Conservation (phyloP, 257 asterid species). For the Asclepias syriaca region DNA sequence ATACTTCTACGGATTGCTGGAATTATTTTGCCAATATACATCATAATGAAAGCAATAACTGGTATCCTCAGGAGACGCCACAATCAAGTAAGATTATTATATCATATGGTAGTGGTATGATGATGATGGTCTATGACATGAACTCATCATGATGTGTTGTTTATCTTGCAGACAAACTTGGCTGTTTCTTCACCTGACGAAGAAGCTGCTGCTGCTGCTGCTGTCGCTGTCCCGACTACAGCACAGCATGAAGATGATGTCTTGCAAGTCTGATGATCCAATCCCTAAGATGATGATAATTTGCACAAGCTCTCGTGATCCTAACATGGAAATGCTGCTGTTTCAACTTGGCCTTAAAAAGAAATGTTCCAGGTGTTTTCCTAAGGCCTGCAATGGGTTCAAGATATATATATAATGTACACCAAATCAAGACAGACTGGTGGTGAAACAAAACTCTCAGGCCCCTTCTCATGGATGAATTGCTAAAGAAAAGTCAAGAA, state of each 20-base stretch:
- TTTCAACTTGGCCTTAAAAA: background rate
- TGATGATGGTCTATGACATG: background rate
- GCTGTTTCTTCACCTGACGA: constrained; percentile 39
- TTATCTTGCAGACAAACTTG: constrained; percentile 35
- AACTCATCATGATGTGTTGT: background rate
- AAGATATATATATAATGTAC: background rate
- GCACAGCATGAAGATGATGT: constrained; percentile 13
- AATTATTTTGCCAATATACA: constrained; percentile 75
- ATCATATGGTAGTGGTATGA: no score
- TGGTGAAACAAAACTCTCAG: background rate
- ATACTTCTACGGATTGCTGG: constrained; percentile 60
- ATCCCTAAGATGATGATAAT: background rate
- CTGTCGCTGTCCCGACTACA: constrained; percentile 6
- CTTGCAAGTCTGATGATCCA: constrained; percentile 8
- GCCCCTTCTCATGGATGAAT: background rate
- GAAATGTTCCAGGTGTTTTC: no score
- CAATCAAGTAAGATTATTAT: constrained; percentile 38
- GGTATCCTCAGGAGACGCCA: constrained; percentile 48
- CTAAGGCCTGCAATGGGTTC: background rate
- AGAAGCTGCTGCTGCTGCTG: constrained; percentile 41
- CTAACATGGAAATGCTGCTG: background rate
- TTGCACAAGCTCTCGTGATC: background rate
- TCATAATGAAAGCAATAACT: constrained; percentile 70
- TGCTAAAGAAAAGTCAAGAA: background rate
- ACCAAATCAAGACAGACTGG: background rate